A percentile compares a stretch with the other conserved stretches of the same genome.
phyloP scores from a whole-genome alignment of 139 green algal genomes.

The Picochlorum sp. region DNA sequence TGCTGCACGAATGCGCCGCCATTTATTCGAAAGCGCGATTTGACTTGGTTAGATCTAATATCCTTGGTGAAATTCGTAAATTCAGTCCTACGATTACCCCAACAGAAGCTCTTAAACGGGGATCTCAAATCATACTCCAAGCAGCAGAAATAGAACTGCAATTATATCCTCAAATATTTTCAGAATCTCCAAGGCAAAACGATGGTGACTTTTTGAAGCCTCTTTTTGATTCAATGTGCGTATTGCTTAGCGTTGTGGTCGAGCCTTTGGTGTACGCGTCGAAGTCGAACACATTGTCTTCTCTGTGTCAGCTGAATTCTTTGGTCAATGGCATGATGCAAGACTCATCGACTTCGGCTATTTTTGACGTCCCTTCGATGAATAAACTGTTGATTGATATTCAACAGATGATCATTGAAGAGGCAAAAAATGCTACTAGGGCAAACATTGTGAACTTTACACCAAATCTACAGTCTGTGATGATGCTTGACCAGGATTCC shows the following conservation, averaged over 20 bases:
- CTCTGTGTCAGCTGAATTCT: constrained; percentile 44
- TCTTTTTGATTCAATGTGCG: constrained; percentile 77
- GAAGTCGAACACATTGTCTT: constrained; percentile 48
- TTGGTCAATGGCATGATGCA: not conserved
- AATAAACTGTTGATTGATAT: constrained; percentile 72
- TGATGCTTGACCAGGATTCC: no score
- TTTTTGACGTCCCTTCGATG: constrained; percentile 67
- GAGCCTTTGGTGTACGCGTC: constrained; percentile 61
- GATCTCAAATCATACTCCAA: constrained; percentile 79
- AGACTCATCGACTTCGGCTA: constrained; percentile 16
- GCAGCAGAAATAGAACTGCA: constrained; percentile 6
- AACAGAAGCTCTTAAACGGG: constrained; percentile 41
- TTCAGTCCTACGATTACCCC: constrained; percentile 36
- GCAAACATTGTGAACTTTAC: not conserved
- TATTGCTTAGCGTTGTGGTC: constrained; percentile 81
- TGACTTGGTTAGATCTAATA: constrained; percentile 47
- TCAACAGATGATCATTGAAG: constrained; percentile 75
- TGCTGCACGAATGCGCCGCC: constrained; percentile 78
- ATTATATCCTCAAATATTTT: constrained; percentile 2
- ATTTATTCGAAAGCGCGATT: constrained; percentile 63
- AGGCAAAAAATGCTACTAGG: constrained; percentile 6
- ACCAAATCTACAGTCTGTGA: no score
- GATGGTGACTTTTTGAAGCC: constrained; percentile 25
- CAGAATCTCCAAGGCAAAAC: not conserved
- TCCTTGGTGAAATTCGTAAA: constrained; percentile 33